These are phyloP conservation scores for Xerophyta viscosa DNA, from an alignment of 106 monocot species.

Conservation along the genomic window DNA sequence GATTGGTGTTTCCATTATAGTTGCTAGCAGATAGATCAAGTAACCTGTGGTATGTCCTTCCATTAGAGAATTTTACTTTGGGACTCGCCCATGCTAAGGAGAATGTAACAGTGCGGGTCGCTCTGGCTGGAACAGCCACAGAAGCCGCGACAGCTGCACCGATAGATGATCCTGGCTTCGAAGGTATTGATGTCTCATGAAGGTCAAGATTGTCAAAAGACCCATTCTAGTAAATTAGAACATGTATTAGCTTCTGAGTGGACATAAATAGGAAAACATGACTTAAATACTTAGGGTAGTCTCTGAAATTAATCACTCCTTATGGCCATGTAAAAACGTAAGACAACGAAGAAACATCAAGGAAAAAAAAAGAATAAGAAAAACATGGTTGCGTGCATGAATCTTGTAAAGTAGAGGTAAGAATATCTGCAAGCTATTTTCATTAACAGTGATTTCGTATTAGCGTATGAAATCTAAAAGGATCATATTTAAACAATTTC, in stretches of 20 bases:
- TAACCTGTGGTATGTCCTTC: conserved; percentile 77
- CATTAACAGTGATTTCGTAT: no score
- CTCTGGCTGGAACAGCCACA: conserved; percentile 45
- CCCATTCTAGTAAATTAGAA: conserved; percentile 55
- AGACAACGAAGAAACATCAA: no score
- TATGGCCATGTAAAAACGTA: no score
- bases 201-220: conserved; percentile 61
- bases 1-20: neutral
- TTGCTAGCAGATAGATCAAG: neutral
- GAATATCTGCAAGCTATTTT: no score
- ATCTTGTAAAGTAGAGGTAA: no score
- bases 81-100: conserved; percentile 87
- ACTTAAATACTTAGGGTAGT: no score
- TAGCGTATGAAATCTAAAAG: no score
- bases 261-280: neutral
- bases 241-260: neutral
- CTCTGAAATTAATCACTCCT: no score
- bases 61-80: conserved; percentile 62
- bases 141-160: conserved; percentile 92
- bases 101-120: conserved; percentile 58
- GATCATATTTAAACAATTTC: no score
- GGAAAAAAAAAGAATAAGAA: no score
- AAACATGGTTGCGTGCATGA: no score
- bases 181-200: conserved; percentile 19
- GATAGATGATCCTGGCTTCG: conserved; percentile 76